phyloP scores from a whole-genome alignment of 169 alveolate species.

The Theileria equi region DNA sequence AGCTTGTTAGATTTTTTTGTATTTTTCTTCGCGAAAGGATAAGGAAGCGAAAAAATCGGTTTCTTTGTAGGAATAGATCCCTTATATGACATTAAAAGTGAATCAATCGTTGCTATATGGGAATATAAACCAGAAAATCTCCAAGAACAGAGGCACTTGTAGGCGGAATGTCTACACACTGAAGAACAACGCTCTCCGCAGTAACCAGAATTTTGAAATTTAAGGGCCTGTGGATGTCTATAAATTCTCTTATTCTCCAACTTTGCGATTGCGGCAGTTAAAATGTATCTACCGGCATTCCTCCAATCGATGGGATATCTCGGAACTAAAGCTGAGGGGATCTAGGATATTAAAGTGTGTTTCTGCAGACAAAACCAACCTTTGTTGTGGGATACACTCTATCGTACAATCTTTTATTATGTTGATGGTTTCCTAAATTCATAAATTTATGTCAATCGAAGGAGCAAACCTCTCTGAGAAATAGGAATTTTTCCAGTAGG shows the following conservation, averaged over 20 bases:
- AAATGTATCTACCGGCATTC: constrained; percentile 82
- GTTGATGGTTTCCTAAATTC: constrained; percentile 79
- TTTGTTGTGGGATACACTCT: constrained; percentile 85
- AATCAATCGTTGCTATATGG: constrained; percentile 60
- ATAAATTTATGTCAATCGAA: neutral
- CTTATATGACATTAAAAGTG: constrained; percentile 59
- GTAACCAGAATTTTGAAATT: constrained; percentile 68
- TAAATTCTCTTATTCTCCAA: constrained; percentile 70
- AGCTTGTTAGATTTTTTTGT: constrained; percentile 7
- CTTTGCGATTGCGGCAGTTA: constrained; percentile 77
- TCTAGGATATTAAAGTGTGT: constrained; percentile 31
- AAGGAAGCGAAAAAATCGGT: constrained; percentile 65
- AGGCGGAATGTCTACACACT: constrained; percentile 69
- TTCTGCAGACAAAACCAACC: constrained; percentile 48
- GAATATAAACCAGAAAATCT: constrained; percentile 26
- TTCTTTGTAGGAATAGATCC: constrained; percentile 65
- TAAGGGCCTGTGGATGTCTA: constrained; percentile 66
- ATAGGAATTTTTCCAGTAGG: constrained; percentile 31
- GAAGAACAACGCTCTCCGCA: constrained; percentile 74
- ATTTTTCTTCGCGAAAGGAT: constrained; percentile 67
- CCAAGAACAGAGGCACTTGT: constrained; percentile 74
- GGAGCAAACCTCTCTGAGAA: constrained; percentile 38
- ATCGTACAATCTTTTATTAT: constrained; percentile 78
- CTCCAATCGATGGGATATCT: constrained; percentile 86
- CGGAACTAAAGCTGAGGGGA: constrained; percentile 81